Evolutionary conservation across 2,329 filamentous ascomycete genomes (phyloP).

Genomic region (Magnaporthales sp.): DNA sequence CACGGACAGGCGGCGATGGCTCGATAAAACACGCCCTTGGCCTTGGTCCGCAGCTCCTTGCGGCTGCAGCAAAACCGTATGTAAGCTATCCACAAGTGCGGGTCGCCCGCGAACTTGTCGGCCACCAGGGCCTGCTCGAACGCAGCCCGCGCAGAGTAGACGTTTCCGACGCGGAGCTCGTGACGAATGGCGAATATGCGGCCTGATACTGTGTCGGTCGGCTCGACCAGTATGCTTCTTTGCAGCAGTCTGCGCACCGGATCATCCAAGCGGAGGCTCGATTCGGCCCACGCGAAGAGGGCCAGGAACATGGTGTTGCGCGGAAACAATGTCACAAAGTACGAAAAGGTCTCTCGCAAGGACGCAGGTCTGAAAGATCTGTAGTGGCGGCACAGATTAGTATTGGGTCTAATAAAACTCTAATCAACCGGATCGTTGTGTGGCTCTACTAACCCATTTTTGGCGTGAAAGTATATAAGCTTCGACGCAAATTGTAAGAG

Average conservation of each 20-base stretch:
- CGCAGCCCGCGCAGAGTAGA: constrained; percentile 38
- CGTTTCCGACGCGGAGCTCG: constrained; percentile 38
- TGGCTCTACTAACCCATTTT: constrained; percentile 38
- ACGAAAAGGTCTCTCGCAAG: constrained; percentile 51
- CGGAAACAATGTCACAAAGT: constrained; percentile 58
- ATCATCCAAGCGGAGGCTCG: constrained; percentile 59
- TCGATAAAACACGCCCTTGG: constrained; percentile 39
- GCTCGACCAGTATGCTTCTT: constrained; percentile 34
- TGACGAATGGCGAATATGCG: constrained; percentile 43
- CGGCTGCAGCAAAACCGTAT: constrained; percentile 33
- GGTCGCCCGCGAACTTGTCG: constrained; percentile 27
- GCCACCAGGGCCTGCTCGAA: constrained; percentile 42
- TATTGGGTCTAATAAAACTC: background rate
- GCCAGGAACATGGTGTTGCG: constrained; percentile 68
- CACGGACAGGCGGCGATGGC: constrained; percentile 39
- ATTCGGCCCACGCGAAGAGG: constrained; percentile 65
- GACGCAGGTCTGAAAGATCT: constrained; percentile 60
- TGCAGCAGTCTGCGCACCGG: constrained; percentile 61
- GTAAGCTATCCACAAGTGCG: constrained; percentile 40
- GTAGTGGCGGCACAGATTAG: background rate
- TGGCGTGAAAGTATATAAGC: constrained; percentile 59
- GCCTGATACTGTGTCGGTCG: constrained; percentile 31
- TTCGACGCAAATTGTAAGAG: constrained; percentile 60
- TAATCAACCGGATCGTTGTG: background rate
- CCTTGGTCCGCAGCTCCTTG: constrained; percentile 26